Percentiles rank a stretch among this genome's conserved stretches.
Evolutionary conservation across 2,329 filamentous ascomycete species (phyloP).

Genomic region (Botrytis byssoidea): DNA sequence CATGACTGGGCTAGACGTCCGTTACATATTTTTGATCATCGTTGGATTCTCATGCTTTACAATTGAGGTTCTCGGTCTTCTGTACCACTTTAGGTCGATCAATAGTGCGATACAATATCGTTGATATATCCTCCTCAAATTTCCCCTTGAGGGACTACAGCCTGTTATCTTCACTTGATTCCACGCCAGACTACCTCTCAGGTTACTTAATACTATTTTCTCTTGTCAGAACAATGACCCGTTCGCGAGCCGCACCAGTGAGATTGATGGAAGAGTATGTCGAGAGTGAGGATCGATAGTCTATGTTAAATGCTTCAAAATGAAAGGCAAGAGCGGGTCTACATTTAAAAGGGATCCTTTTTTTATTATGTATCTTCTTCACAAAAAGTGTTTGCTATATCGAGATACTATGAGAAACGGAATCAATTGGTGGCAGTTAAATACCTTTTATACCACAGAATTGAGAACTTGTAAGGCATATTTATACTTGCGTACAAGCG

Average conservation of each 20-base stretch:
- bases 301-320: background rate
- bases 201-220: rapidly evolving
- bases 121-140: background rate
- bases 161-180: background rate
- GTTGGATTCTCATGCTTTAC: background rate
- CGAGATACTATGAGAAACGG: background rate
- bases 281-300: background rate
- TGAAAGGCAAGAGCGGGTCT: rapidly evolving
- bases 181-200: no score
- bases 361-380: rapidly evolving
- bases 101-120: rapidly evolving
- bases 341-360: rapidly evolving
- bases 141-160: background rate
- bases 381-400: background rate
- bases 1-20: background rate
- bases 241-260: background rate
- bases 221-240: background rate
- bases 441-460: background rate
- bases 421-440: background rate
- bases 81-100: background rate
- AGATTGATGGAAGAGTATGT: background rate
- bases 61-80: background rate
- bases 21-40: background rate
- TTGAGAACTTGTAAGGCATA: background rate
- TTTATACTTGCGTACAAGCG: background rate